A percentile compares a stretch with the other conserved stretches of the same genome.
Evolutionary conservation across 148 eudicot species (phyloP).

Genomic region (Nepenthes mirabilis): DNA sequence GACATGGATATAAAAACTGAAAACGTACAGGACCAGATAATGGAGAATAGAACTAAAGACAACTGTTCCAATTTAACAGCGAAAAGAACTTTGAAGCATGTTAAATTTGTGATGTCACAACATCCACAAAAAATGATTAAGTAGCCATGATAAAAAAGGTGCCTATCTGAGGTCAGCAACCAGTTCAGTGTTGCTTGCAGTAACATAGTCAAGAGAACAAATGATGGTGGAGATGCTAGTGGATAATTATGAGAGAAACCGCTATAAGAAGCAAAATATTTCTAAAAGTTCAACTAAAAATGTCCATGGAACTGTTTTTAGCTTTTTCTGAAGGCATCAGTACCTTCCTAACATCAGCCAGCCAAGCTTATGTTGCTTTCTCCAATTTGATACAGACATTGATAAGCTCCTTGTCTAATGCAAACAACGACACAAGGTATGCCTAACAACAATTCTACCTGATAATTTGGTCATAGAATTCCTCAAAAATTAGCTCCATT

Average conservation of each 20-base stretch:
- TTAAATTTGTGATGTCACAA: neutral
- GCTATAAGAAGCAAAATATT: slow-evolving; percentile 27
- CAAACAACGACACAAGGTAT: no score
- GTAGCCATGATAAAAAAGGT: slow-evolving; percentile 1
- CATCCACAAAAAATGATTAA: neutral
- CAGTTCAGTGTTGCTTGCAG: slow-evolving; percentile 12
- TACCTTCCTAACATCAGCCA: slow-evolving; percentile 4
- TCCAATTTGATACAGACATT: no score
- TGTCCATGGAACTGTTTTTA: slow-evolving; percentile 11
- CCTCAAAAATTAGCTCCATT: no score
- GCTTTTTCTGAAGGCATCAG: slow-evolving; percentile 15
- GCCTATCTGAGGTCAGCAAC: slow-evolving; percentile 5
- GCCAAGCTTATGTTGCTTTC: no score
- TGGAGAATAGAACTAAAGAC: no score
- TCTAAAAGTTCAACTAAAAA: slow-evolving; percentile 27
- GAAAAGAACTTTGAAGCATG: no score
- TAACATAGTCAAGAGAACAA: slow-evolving; percentile 30
- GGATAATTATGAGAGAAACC: slow-evolving; percentile 36
- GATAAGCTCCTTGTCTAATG: no score
- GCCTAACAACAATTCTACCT: no score
- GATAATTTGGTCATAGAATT: no score
- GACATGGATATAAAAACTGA: no score
- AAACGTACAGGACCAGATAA: no score
- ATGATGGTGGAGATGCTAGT: slow-evolving; percentile 48
- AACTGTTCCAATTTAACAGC: no score